phyloP scores from a whole-genome alignment of 805 yeast species.

The Saccharomycopsis sp. region DNA sequence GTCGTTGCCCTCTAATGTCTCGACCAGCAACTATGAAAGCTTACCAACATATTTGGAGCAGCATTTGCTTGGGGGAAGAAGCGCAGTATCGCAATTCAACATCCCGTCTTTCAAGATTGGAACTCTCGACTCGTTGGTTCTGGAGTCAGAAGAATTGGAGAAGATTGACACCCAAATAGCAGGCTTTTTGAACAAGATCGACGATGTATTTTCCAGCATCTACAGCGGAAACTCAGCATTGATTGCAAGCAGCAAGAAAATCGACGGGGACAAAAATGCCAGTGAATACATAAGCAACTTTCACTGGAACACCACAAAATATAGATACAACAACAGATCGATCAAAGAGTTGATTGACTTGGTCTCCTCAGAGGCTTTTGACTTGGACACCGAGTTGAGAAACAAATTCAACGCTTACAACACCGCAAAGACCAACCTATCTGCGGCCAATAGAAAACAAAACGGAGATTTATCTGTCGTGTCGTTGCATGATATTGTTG shows the following conservation, averaged over 20 bases:
- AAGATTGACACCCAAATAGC: slow-evolving; percentile 78
- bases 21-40: slow-evolving; percentile 16
- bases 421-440: slow-evolving; percentile 73
- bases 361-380: slow-evolving; percentile 70
- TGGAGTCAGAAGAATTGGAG: slow-evolving; percentile 81
- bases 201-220: slow-evolving; percentile 59
- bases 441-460: slow-evolving; percentile 87
- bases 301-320: slow-evolving; percentile 84
- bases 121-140: slow-evolving; percentile 84
- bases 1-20: slow-evolving; percentile 17
- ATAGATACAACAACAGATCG: slow-evolving; percentile 68
- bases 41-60: slow-evolving; percentile 35
- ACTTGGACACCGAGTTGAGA: slow-evolving; percentile 80
- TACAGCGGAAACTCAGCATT: slow-evolving; percentile 36
- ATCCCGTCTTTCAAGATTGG: slow-evolving; percentile 91
- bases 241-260: slow-evolving; percentile 42
- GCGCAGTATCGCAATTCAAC: slow-evolving; percentile 48
- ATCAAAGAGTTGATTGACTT: slow-evolving; percentile 65
- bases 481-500: slow-evolving; percentile 83
- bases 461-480: slow-evolving; percentile 90
- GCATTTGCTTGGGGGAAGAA: slow-evolving; percentile 49
- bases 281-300: slow-evolving; percentile 66
- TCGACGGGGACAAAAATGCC: slow-evolving; percentile 44
- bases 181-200: slow-evolving; percentile 60
- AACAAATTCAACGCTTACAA: slow-evolving; percentile 68